A percentile compares a stretch with the other conserved stretches of the same genome.
Evolutionary conservation across 305 asterid species (phyloP).

Genomic region (Rubia peregrina): DNA sequence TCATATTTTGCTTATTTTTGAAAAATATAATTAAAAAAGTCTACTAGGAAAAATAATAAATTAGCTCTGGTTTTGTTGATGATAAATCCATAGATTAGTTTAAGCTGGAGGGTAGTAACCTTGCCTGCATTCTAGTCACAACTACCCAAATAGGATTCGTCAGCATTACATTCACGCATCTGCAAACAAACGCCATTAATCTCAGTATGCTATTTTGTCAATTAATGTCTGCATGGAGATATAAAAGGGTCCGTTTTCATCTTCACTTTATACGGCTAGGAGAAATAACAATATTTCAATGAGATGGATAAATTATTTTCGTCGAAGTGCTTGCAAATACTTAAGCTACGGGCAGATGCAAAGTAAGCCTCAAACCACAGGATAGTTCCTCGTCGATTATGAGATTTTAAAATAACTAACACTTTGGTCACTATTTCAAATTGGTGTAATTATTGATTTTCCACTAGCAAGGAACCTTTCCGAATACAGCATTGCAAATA

Average conservation of each 20-base stretch:
- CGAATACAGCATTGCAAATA: not conserved
- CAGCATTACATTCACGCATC: constrained; percentile 92
- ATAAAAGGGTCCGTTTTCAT: not conserved
- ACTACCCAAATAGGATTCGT: constrained; percentile 32
- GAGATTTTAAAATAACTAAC: not conserved
- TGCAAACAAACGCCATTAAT: constrained; percentile 16
- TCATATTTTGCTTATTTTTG: not conserved
- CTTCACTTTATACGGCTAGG: not conserved
- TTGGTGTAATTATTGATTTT: not conserved
- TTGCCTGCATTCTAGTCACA: constrained; percentile 63
- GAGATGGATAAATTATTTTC: not conserved
- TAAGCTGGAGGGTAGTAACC: constrained; percentile 1
- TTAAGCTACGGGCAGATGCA: not conserved
- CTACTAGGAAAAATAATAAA: not conserved
- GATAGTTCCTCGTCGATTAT: not conserved
- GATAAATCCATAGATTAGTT: not conserved
- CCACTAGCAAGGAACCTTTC: not conserved
- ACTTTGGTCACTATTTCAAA: not conserved
- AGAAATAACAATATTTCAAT: not conserved
- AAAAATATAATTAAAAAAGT: not conserved
- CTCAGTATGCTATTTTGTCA: not conserved
- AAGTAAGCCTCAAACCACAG: not conserved
- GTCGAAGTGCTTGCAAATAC: not conserved
- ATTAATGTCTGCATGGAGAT: not conserved
- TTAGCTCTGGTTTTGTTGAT: not conserved